Percentiles rank a stretch among this genome's conserved stretches.
These are phyloP conservation scores for Solanum clarkiae DNA, from an alignment of 257 asterid species.

Conservation along the genomic window DNA sequence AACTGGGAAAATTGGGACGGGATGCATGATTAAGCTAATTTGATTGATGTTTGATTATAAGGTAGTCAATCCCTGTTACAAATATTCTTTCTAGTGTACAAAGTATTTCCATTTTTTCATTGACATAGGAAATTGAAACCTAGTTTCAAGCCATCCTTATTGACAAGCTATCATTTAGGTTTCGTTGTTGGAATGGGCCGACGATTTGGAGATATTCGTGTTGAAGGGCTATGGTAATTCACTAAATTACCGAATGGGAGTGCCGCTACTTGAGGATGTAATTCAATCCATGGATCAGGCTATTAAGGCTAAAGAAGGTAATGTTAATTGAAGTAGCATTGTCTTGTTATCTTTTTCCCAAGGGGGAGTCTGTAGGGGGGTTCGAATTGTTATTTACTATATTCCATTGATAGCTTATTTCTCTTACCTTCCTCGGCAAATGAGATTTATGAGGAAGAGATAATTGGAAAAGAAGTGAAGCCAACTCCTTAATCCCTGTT, in stretches of 20 bases:
- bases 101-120: neutral
- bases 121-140: neutral
- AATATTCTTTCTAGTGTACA: neutral
- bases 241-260: constrained; percentile 87
- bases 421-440: neutral
- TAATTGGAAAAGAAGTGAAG: neutral
- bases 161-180: constrained; percentile 30
- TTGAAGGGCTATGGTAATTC: constrained; percentile 91
- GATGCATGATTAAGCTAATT: neutral
- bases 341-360: neutral
- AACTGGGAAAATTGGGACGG: neutral
- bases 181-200: constrained; percentile 82
- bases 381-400: neutral
- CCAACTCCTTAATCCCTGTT: neutral
- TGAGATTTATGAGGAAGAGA: neutral
- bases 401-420: neutral
- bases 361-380: neutral
- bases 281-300: constrained; percentile 93
- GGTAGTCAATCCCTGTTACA: neutral
- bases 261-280: constrained; percentile 84
- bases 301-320: constrained; percentile 74
- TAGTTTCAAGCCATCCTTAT: neutral
- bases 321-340: neutral
- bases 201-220: constrained; percentile 79
- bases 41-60: neutral